Evolutionary conservation across 805 yeast species (phyloP), one percentile per base, ranked within the genome.

Genomic region (Komagataella populi): DNA sequence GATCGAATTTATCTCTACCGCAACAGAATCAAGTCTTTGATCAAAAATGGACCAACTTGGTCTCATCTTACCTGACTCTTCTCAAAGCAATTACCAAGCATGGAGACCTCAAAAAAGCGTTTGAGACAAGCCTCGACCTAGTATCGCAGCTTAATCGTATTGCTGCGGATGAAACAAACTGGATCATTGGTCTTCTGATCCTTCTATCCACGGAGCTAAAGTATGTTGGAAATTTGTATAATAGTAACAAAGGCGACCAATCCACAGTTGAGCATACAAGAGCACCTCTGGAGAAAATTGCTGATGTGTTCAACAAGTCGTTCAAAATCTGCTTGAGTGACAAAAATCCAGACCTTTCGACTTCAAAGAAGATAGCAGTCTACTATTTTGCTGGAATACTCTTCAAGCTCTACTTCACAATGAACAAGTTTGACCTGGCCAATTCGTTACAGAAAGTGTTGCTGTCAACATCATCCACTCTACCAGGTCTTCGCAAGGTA

Each of bases 321-420:
- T 84, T 87, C 67, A 86, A 84, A 53, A 61, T 84, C 3, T 86
- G 95, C 55, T 69, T 89, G 47, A 86, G 85, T 55, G 96, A 89
- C 64, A 74, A 90, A 53, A 80, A 80, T 54, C 75, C 78, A n/a
- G 76, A 75, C 23, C 48, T 63, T 18, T 49, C 48, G 0, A 58
- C 59, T 12, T 77, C 83, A 54, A 84, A 85, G 60, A 73, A 82
- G 58, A 64, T 66, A 55, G 85, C 83, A 49, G 81, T 84, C 17
- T 86, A 83, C 64, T 81, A 77, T 64, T 83, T 87, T 62, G 76
- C 85, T 17, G 81, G 83, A 45, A 74, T 81, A 51, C 74, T 88
- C 53, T 80, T 87, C 63, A 78, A 78, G 57, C 72, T 84, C 22
- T 88, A 87, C 65, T 80, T 82, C 69, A 72, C 72, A 57, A 68